phyloP scores from a whole-genome alignment of 2,329 filamentous ascomycete genomes.

The Aspergillus persii region DNA sequence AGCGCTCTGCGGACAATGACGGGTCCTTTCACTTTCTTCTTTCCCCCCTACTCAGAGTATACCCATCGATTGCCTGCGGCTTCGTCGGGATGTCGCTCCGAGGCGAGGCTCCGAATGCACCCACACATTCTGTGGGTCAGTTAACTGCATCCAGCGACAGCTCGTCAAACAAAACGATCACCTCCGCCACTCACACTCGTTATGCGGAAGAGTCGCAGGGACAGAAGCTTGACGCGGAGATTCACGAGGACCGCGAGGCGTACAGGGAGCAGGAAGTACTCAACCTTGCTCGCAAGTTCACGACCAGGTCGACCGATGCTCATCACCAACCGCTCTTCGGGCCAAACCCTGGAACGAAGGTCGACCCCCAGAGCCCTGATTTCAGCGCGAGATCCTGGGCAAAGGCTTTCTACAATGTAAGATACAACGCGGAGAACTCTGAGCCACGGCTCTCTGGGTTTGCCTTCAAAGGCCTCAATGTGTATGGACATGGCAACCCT shows the following conservation, averaged over 20 bases:
- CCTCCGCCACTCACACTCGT: background rate
- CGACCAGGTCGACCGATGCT: background rate
- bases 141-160: background rate
- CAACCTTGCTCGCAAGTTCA: background rate
- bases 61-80: background rate
- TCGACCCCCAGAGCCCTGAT: background rate
- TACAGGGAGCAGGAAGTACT: background rate
- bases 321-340: background rate
- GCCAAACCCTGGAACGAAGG: background rate
- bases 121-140: background rate
- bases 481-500: slow-evolving; percentile 6
- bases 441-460: background rate
- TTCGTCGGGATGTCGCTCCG: background rate
- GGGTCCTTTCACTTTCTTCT: background rate
- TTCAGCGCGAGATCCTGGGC: slow-evolving; percentile 5
- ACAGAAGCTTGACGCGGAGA: background rate
- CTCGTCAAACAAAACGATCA: background rate
- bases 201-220: background rate
- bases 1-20: background rate
- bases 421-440: background rate
- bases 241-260: background rate
- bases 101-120: background rate
- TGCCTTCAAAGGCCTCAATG: slow-evolving; percentile 1
- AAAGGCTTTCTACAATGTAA: slow-evolving; percentile 3
- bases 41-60: background rate